Base-by-base conservation (phyloP, 2,329 filamentous ascomycete genomes). In the Fusarium stilboides region DNA sequence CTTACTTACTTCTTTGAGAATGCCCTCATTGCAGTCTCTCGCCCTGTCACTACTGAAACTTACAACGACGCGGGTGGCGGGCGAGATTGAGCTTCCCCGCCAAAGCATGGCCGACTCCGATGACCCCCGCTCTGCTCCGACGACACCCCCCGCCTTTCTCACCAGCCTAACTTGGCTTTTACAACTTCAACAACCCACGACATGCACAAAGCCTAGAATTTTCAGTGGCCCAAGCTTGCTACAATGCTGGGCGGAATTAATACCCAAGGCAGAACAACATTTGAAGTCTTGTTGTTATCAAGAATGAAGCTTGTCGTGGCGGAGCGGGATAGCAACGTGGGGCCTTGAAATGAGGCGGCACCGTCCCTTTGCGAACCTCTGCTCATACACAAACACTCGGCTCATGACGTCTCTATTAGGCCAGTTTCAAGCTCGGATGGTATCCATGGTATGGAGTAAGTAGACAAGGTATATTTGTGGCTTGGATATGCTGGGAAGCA, bases 301-400 rank as follows among this genome's bases (percentile, higher is more conserved):
- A 40, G 43, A 6, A 17, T 53, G 20, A 15, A 34, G 40, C 40
- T 61, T 20, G n/a, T 14, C 22, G 58, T 15, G 62, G 62, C 61
- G 60, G 36, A 65, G 53, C 50, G 56, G 22, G 17, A 42, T 14
- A 24, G 6, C 6, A 42, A 36, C 31, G 28, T 19, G 37, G 42
- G 53, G 62, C 42, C 22, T 65, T 65, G 62, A 65, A 65, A 65
- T 39, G 34, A 22, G 31, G 33, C 36, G 5, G 28, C 47, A 19
- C 26, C 20, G 4, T 24, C 22, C 22, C 40, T 15, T 19, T 10
- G 4, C 31, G 37, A 34, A 10, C 42, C 22, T 15, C 33, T 17
- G 17, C 33, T 46, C 43, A 46, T 40, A n/a, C 22, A 24, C 22
- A 24, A 24, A 22, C 34, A 47, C 22, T 46, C 20, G 20, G 13